Evolutionary conservation across 306 rosid genomes (phyloP), one percentile per base, ranked within the genome.

Genomic region (Macrotyloma uniflorum): DNA sequence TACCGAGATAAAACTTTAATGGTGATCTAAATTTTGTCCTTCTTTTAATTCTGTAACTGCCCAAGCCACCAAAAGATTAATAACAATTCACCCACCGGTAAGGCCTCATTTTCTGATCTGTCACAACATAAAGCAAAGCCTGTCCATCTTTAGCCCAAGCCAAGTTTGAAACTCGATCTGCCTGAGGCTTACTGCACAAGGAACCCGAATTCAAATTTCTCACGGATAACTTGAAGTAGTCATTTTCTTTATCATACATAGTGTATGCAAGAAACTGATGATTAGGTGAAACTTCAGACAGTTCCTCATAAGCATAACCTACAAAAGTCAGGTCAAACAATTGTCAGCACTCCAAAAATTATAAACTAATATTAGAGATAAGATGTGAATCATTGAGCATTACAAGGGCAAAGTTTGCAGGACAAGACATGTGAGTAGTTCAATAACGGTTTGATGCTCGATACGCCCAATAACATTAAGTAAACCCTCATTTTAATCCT

Each of bases 171-270:
- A 96, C 94, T 46, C 94, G 79, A 33, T 87, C 94, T 0, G 83
- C 94, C 86, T 91, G 97, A 76, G 99, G 98, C 84, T 90, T 96
- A 75, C 93, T 82, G 86, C 97, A 93, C 71, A 93, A 77, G 0
- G 98, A 89, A 86, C 99, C 96, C 16, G 96, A 96, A 84, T 83
- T 93, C 88, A 93, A 91, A 84, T 96, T 96, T 84, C 97, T 93
- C 67, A 93, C 94, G 63, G 91, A 93, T 72, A 91, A 79, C 84
- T 74, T 93, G 81, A 88, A 93, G 82, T 76, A 87, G 90, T 87
- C 96, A 47, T 75, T 87, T 67, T 91, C 98, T 86, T 90, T 93
- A 82, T 96, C 98, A 80, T 96, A 96, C 96, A 91, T 90, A 43
- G 97, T 91, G 76, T 93, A 96, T 0, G 98, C 99, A 77, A 96